Percentiles rank a stretch among this genome's conserved stretches.
phyloP scores from a whole-genome alignment of 768 basidiomycete species.

The Rhodotorula sphaerocarpa region DNA sequence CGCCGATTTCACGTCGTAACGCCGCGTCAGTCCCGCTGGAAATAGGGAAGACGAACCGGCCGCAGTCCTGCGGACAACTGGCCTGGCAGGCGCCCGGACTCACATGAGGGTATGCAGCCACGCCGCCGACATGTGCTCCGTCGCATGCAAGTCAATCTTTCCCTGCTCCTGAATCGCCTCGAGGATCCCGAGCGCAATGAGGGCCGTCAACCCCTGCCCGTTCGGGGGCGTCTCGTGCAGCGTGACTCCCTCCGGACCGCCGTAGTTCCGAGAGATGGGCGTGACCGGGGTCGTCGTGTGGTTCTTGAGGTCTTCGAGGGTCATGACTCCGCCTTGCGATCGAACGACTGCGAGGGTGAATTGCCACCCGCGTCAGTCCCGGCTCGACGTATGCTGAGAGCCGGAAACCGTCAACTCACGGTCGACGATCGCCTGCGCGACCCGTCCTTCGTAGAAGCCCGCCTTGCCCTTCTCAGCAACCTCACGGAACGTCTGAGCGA shows the following conservation, averaged over 20 bases:
- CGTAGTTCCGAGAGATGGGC: slow-evolving; percentile 83
- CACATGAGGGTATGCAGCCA: slow-evolving; percentile 67
- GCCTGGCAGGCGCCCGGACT: neutral
- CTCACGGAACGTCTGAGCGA: slow-evolving; percentile 73
- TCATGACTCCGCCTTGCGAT: slow-evolving; percentile 85
- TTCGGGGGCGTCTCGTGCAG: slow-evolving; percentile 97
- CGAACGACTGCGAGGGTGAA: slow-evolving; percentile 55
- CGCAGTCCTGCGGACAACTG: neutral
- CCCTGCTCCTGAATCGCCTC: slow-evolving; percentile 74
- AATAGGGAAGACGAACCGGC: neutral
- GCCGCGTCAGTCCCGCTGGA: no score
- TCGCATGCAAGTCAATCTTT: slow-evolving; percentile 59
- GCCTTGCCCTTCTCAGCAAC: slow-evolving; percentile 74
- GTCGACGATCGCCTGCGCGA: slow-evolving; percentile 82
- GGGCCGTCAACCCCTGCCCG: slow-evolving; percentile 92
- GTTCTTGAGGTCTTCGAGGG: slow-evolving; percentile 78
- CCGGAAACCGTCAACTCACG: no score
- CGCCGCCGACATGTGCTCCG: slow-evolving; percentile 82
- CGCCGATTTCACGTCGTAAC: no score
- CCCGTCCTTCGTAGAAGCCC: slow-evolving; percentile 85
- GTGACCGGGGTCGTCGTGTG: slow-evolving; percentile 72
- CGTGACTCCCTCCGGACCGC: slow-evolving; percentile 61
- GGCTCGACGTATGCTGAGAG: no score
- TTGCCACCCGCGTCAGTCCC: no score
- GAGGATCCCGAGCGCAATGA: slow-evolving; percentile 80